Evolutionary conservation across 208 protist species (phyloP).

Genomic region (Leishmania turanica): DNA sequence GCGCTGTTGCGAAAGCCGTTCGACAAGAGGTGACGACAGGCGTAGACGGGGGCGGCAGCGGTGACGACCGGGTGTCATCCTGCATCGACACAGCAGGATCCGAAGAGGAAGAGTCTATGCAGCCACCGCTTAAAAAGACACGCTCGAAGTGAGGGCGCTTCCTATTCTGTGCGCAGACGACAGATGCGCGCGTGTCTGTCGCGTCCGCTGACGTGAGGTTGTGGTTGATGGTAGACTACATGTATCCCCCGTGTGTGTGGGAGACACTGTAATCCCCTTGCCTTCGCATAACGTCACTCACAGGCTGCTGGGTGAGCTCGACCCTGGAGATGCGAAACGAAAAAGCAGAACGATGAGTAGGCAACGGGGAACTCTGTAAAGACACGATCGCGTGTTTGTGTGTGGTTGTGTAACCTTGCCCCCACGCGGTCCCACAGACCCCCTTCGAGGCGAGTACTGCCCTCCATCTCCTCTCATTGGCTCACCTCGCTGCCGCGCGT

Average conservation of each 20-base stretch:
- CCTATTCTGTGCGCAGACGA: too few relatives aligned
- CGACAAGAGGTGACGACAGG: not conserved
- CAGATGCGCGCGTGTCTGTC: not conserved
- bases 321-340: not conserved
- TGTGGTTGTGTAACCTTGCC: not conserved
- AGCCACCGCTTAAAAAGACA: not conserved
- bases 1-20: slow-evolving; percentile 4
- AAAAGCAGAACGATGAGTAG: not conserved
- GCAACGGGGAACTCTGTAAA: not conserved
- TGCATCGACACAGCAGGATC: not conserved
- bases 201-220: not conserved
- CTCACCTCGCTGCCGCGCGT: not conserved
- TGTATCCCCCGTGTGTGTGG: not conserved
- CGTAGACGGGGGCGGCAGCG: too few relatives aligned
- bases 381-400: not conserved
- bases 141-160: not conserved
- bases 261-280: not conserved
- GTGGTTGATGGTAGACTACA: not conserved
- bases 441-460: not conserved
- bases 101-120: not conserved
- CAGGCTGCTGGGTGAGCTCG: not conserved
- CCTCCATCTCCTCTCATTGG: not conserved
- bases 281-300: not conserved
- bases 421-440: not conserved
- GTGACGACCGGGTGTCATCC: not conserved